Percentiles rank a stretch among this genome's conserved stretches.
Conservation (phyloP, 768 basidiomycete species). For the Kwoniella heveanensis region DNA sequence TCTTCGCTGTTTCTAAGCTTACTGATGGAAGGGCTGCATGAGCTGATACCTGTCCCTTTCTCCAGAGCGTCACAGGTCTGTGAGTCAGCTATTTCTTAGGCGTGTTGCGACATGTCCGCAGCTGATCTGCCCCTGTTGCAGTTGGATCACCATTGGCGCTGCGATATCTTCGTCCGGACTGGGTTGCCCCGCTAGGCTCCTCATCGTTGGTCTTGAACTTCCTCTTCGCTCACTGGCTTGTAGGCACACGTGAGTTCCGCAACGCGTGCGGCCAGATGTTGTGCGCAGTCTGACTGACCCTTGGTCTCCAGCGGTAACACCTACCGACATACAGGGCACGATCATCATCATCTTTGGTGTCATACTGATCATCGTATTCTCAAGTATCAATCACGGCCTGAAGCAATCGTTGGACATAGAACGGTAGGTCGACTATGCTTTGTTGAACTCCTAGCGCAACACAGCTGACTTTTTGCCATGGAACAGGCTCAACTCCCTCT, state of each 20-base stretch:
- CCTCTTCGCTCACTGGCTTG: conserved; percentile 70
- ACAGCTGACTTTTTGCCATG: conserved; percentile 17
- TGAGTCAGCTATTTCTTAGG: conserved; percentile 22
- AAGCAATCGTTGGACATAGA: conserved; percentile 43
- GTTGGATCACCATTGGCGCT: conserved; percentile 47
- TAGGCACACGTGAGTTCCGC: conserved; percentile 50
- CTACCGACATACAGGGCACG: conserved; percentile 52
- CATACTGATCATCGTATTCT: conserved; percentile 55
- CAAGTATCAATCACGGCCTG: conserved; percentile 54
- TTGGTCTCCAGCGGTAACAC: conserved; percentile 42
- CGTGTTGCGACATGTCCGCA: not conserved
- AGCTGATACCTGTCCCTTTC: conserved; percentile 5
- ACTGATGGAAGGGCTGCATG: too few relatives aligned
- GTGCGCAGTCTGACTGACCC: conserved; percentile 10
- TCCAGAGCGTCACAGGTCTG: conserved; percentile 44
- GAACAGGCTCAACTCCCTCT: conserved; percentile 76
- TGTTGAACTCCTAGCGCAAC: not conserved
- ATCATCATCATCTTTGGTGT: conserved; percentile 53
- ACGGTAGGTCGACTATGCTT: conserved; percentile 30
- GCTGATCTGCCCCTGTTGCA: not conserved
- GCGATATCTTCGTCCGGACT: conserved; percentile 63
- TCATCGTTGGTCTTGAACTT: conserved; percentile 96
- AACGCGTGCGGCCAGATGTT: not conserved
- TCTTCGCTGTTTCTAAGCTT: too few relatives aligned
- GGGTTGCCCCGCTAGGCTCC: conserved; percentile 92